phyloP scores from a whole-genome alignment of 176 grass and related monocot genomes.

The Triticum aestivum region DNA sequence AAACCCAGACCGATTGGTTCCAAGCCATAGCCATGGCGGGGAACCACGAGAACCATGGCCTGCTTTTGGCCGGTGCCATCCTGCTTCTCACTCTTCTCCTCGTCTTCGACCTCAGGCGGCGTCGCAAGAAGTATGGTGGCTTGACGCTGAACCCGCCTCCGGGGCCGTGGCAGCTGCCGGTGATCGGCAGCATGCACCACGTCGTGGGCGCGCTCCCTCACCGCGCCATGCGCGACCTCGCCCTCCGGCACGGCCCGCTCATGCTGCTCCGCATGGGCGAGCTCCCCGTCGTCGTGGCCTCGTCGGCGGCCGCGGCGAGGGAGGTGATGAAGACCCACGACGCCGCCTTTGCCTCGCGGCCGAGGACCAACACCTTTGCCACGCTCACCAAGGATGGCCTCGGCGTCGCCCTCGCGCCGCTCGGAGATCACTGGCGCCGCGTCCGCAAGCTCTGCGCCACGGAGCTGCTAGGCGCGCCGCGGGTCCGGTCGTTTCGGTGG shows the following conservation, averaged over 20 bases:
- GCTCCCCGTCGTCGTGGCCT: slow-evolving; percentile 42
- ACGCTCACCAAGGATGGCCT: neutral
- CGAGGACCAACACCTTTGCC: slow-evolving; percentile 11
- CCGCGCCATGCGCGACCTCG: slow-evolving; percentile 35
- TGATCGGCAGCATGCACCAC: slow-evolving; percentile 41
- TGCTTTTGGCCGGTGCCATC: no score
- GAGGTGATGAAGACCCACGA: slow-evolving; percentile 48
- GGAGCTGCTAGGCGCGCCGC: neutral
- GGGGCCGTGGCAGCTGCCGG: slow-evolving; percentile 32
- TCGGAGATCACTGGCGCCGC: neutral
- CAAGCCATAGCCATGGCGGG: no score
- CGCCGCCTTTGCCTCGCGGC: slow-evolving; percentile 42
- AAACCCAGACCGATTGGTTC: no score
- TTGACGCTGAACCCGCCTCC: no score
- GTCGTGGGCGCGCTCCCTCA: slow-evolving; percentile 39
- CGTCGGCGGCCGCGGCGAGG: slow-evolving; percentile 41
- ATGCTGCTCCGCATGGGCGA: slow-evolving; percentile 56
- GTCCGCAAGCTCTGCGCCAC: neutral
- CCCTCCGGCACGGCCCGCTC: slow-evolving; percentile 34
- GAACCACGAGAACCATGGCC: no score
- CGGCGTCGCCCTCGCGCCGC: neutral
- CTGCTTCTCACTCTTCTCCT: no score
- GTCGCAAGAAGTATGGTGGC: no score
- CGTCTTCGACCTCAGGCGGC: no score
- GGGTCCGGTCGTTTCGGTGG: neutral